phyloP scores from a whole-genome alignment of 1,284 basidiomycete species.

The Somion occarium region DNA sequence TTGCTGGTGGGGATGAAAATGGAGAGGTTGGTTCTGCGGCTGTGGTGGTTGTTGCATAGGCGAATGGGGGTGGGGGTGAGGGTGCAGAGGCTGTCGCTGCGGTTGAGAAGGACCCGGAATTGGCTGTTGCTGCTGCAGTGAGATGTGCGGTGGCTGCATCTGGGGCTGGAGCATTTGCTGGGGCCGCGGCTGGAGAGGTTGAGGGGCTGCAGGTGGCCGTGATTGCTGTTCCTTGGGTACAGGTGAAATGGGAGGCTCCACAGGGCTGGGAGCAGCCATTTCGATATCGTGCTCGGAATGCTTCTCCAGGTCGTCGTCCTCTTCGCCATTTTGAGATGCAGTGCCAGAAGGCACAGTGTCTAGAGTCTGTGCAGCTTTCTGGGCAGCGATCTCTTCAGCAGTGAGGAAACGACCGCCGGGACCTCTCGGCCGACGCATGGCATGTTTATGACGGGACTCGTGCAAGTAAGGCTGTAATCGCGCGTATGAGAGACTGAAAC shows the following conservation, averaged over 20 bases:
- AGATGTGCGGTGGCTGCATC: conserved; percentile 14
- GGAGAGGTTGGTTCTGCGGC: conserved; percentile 17
- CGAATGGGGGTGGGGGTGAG: conserved; percentile 9
- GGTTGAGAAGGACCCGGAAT: conserved; percentile 11
- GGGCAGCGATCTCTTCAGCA: conserved; percentile 86
- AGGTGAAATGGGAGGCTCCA: conserved; percentile 12
- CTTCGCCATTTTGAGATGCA: conserved; percentile 26
- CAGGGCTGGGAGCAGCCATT: conserved; percentile 18
- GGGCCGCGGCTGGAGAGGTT: conserved; percentile 19
- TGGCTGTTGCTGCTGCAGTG: conserved; percentile 18
- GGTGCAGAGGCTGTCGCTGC: conserved; percentile 11
- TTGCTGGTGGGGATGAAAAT: conserved; percentile 17
- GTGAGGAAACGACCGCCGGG: conserved; percentile 97
- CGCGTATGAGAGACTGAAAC: conserved; percentile 4
- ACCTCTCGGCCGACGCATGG: conserved; percentile 93
- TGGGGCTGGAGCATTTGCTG: conserved; percentile 14
- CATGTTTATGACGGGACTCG: conserved; percentile 96
- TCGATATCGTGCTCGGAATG: conserved; percentile 23
- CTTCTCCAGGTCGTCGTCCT: conserved; percentile 32
- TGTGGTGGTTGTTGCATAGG: conserved; percentile 16
- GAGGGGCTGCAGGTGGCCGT: not conserved
- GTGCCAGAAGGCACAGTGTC: conserved; percentile 26
- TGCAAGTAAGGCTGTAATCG: conserved; percentile 84
- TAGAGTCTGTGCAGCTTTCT: conserved; percentile 42
- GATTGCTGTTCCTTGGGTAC: conserved; percentile 5